These are phyloP conservation scores for Marasmius tenuissimus DNA, from an alignment of 1,284 basidiomycete genomes.

Conservation along the genomic window DNA sequence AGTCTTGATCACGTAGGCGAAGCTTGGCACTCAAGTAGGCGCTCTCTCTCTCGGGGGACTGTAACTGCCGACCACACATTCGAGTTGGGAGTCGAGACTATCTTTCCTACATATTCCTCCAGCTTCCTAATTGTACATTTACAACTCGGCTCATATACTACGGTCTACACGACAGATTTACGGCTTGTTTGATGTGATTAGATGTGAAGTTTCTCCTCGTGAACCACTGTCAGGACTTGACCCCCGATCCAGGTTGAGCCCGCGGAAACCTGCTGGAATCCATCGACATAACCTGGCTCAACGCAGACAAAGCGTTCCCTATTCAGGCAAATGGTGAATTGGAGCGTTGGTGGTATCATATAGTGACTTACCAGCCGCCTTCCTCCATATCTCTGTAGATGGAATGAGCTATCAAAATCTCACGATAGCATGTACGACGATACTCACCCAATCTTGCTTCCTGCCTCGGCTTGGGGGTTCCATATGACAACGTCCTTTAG, in stretches of 20 bases:
- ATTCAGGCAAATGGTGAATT: constrained; percentile 6
- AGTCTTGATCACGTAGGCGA: no score
- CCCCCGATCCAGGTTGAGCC: constrained; percentile 74
- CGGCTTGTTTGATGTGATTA: neutral
- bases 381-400: constrained; percentile 74
- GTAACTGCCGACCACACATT: no score
- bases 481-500: constrained; percentile 83
- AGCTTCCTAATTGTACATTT: no score
- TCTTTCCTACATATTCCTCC: no score
- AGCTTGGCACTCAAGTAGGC: no score
- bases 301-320: constrained; percentile 85
- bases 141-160: no score
- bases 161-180: no score
- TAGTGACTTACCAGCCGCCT: constrained; percentile 69
- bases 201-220: constrained; percentile 22
- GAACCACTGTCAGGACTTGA: constrained; percentile 57
- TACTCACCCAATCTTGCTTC: constrained; percentile 57
- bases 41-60: no score
- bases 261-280: constrained; percentile 58
- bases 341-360: constrained; percentile 3
- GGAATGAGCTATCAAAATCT: neutral
- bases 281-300: constrained; percentile 81
- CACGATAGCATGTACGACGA: neutral
- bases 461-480: constrained; percentile 77
- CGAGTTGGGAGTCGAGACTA: no score